Percentiles rank a stretch among this genome's conserved stretches.
phyloP scores from a whole-genome alignment of 2,329 filamentous ascomycete species.

The Colletotrichum sp. region DNA sequence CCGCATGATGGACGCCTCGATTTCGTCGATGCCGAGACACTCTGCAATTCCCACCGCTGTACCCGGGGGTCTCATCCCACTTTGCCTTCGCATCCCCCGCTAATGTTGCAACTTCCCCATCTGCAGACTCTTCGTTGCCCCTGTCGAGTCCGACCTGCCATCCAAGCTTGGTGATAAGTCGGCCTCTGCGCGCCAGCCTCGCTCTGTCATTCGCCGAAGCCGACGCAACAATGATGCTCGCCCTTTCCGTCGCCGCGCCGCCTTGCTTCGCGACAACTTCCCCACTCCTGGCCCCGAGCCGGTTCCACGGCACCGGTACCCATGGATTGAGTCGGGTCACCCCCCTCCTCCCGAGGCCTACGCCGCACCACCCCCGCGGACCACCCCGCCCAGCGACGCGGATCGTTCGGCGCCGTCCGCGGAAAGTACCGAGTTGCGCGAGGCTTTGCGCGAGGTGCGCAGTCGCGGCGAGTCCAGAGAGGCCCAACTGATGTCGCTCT shows the following conservation, averaged over 20 bases:
- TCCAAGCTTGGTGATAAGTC: slow-evolving; percentile 35
- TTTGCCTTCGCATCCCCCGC: background rate
- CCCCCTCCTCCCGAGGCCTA: slow-evolving; percentile 22
- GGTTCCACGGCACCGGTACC: slow-evolving; percentile 12
- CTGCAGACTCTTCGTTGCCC: slow-evolving; percentile 50
- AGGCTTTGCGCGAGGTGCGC: slow-evolving; percentile 6
- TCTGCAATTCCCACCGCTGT: slow-evolving; percentile 13
- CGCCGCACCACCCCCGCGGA: background rate
- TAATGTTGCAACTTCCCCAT: background rate
- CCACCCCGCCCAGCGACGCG: background rate
- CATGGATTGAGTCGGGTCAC: slow-evolving; percentile 23
- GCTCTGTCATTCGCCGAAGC: slow-evolving; percentile 46
- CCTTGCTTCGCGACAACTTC: slow-evolving; percentile 18
- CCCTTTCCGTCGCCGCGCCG: slow-evolving; percentile 31
- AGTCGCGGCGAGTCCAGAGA: background rate
- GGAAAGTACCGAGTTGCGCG: background rate
- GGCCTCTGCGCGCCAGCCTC: slow-evolving; percentile 29
- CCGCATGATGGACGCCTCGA: background rate
- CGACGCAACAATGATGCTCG: slow-evolving; percentile 38
- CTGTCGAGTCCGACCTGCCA: slow-evolving; percentile 48
- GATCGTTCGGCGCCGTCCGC: background rate
- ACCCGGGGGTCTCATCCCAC: slow-evolving; percentile 1
- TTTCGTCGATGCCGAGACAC: background rate
- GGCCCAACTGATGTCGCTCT: slow-evolving; percentile 7
- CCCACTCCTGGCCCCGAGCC: slow-evolving; percentile 14